Evolutionary conservation across 2,329 filamentous ascomycete species (phyloP), one percentile per base, ranked within the genome.

Genomic region (Rutstroemia sp.): DNA sequence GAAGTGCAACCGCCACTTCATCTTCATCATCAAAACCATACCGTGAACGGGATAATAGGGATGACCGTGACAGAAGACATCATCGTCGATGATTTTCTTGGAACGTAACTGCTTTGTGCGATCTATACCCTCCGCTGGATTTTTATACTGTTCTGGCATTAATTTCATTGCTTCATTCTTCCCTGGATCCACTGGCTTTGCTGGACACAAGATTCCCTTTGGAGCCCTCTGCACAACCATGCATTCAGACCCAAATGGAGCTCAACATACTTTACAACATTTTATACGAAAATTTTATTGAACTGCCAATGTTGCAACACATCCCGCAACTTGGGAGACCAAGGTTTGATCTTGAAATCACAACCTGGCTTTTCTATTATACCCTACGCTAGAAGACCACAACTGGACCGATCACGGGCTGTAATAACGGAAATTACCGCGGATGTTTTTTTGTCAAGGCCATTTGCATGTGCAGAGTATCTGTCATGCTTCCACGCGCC

Each of bases 121-220:
- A 59, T 61, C 45, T 50, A 57, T 57, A 51, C 52, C 34, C 19
- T 27, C 39, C 47, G 19, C 46, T 37, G 58, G 49, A 56, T 54
- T 61, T 63, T 58, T 63, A 62, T 66, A 59, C 53, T 56, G 59
- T 66, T 52, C 58, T 61, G 64, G 66, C 62, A 59, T 66, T 66
- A 67, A 62, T 54, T 58, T 55, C 14, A 49, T 63, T 56, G 61
- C 56, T 62, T 65, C 62, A 54, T 52, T 58, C 49, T 61, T 60
- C 42, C 57, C 49, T 56, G 55, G 60, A 58, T 62, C 56, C 55
- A 42, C 60, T 61, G 60, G 64, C 48, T 62, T 12, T 57, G 52
- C 56, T 62, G 56, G 45, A 57, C 48, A n/a, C 58, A 50, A 63
- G 61, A 54, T 59, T 63, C 27, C 49, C 51, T 58, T 34, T 58